phyloP scores from a whole-genome alignment of 768 basidiomycete species.

The Trametes meyenii region DNA sequence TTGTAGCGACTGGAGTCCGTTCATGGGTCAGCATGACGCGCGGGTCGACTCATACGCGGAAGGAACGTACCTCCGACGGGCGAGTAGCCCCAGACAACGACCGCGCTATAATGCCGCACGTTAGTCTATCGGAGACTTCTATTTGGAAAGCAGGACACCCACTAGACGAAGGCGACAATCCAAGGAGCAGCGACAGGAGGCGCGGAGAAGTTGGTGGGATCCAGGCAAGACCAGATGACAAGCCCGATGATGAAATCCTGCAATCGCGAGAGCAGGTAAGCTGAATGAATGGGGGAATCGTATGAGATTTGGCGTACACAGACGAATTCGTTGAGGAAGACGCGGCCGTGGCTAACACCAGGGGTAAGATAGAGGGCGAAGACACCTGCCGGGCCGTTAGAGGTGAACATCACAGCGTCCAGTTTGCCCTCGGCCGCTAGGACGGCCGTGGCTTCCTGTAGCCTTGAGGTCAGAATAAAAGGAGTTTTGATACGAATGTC shows the following conservation, averaged over 20 bases:
- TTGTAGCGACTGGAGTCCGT: constrained; percentile 47
- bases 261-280: not conserved
- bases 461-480: not conserved
- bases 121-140: not conserved
- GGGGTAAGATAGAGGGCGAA: constrained; percentile 53
- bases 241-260: constrained; percentile 50
- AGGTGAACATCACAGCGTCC: constrained; percentile 35
- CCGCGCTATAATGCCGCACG: constrained; percentile 41
- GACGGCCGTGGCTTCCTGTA: constrained; percentile 26
- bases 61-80: constrained; percentile 42
- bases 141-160: constrained; percentile 27
- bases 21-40: not conserved
- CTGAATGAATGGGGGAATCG: not conserved
- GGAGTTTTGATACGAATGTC: not conserved
- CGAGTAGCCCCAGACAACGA: constrained; percentile 64
- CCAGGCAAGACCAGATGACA: constrained; percentile 54
- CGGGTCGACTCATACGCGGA: not conserved
- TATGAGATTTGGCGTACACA: constrained; percentile 40
- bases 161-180: constrained; percentile 62
- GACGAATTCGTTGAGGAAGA: constrained; percentile 61
- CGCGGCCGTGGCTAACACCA: constrained; percentile 45
- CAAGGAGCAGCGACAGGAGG: constrained; percentile 55
- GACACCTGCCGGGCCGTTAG: constrained; percentile 44
- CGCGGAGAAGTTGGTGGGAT: constrained; percentile 62
- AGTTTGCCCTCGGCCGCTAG: constrained; percentile 28